phyloP scores from a whole-genome alignment of 1,284 basidiomycete species.

The Ustilago hordei region DNA sequence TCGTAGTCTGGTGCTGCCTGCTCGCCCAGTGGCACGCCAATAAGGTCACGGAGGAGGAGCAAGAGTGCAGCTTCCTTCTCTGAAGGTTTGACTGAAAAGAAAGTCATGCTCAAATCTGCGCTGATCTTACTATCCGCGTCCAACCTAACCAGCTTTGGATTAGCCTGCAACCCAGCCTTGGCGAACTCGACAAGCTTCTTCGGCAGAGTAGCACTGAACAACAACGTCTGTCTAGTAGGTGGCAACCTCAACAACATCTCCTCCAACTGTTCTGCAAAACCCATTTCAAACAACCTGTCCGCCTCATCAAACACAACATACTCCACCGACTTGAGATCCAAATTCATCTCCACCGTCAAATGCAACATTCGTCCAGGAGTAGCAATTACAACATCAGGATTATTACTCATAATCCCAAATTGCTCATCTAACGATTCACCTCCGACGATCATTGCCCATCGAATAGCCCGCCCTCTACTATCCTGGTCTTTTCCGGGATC shows the following conservation, averaged over 20 bases:
- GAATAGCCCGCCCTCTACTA: slow-evolving; percentile 75
- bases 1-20: slow-evolving; percentile 43
- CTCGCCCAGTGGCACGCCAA: slow-evolving; percentile 78
- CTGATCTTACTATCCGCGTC: slow-evolving; percentile 97
- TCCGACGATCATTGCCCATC: slow-evolving; percentile 95
- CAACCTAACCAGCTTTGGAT: slow-evolving; percentile 92
- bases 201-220: slow-evolving; percentile 96
- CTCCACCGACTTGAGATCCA: slow-evolving; percentile 87
- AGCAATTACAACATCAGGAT: slow-evolving; percentile 79
- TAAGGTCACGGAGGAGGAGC: slow-evolving; percentile 84
- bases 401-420: slow-evolving; percentile 92
- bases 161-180: slow-evolving; percentile 86
- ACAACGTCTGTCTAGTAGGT: slow-evolving; percentile 84
- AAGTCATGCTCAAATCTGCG: slow-evolving; percentile 89
- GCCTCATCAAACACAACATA: slow-evolving; percentile 98
- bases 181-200: slow-evolving; percentile 97
- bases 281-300: slow-evolving; percentile 96
- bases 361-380: slow-evolving; percentile 97
- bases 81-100: slow-evolving; percentile 89
- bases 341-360: slow-evolving; percentile 94
- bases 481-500: slow-evolving; percentile 72
- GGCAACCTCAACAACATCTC: slow-evolving; percentile 92
- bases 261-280: slow-evolving; percentile 89
- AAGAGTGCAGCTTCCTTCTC: slow-evolving; percentile 96
- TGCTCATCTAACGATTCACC: slow-evolving; percentile 96